A percentile compares a stretch with the other conserved stretches of the same genome.
phyloP scores from a whole-genome alignment of 306 rosid genomes.

The Calophaca sinica region DNA sequence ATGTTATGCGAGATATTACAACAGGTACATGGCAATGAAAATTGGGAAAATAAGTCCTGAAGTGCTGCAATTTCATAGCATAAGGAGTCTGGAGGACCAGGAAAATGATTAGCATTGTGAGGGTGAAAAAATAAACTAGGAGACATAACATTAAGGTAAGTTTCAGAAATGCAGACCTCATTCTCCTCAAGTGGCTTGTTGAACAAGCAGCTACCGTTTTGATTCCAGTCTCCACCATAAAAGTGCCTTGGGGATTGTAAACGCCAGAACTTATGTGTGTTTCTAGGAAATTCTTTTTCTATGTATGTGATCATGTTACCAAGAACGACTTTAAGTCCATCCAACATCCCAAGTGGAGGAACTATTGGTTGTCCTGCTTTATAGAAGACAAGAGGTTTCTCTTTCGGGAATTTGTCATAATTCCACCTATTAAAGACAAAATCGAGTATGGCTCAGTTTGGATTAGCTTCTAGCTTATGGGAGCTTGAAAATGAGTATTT shows the following conservation, averaged over 20 bases:
- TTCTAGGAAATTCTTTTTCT: constrained; percentile 65
- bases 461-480: neutral
- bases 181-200: constrained; percentile 74
- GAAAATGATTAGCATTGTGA: too few species aligned
- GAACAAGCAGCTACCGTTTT: constrained; percentile 89
- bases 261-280: constrained; percentile 83
- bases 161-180: constrained; percentile 62
- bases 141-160: constrained; percentile 34
- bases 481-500: constrained; percentile 1
- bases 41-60: neutral
- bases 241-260: constrained; percentile 91
- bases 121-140: neutral
- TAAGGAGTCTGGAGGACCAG: too few species aligned
- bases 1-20: constrained; percentile 10
- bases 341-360: constrained; percentile 68
- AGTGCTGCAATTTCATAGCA: too few species aligned
- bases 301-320: constrained; percentile 61
- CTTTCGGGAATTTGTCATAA: constrained; percentile 80
- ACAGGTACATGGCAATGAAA: constrained; percentile 1
- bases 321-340: constrained; percentile 82
- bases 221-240: constrained; percentile 93
- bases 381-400: constrained; percentile 84
- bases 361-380: constrained; percentile 65
- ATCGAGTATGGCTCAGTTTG: neutral
- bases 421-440: constrained; percentile 78